Base-by-base conservation (phyloP, 2,329 filamentous ascomycete genomes). In the Colletotrichum sp. region DNA sequence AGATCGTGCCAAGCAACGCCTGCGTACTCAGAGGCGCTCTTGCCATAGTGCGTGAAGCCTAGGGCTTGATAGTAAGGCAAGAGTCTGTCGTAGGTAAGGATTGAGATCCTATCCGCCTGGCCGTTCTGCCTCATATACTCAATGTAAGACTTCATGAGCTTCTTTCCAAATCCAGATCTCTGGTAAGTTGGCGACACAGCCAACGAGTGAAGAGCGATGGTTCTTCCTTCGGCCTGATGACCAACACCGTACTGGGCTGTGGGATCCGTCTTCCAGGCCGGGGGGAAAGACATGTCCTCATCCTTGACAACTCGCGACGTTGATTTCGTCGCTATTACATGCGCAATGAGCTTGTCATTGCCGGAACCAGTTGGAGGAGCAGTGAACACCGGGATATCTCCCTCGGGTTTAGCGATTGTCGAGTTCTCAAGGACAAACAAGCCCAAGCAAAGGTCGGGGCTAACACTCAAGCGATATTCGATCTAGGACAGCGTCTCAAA, bases 1-100 rank as follows among this genome's bases (percentile, higher is more conserved):
- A 82, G 74, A 69, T 82, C 81, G 10, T 82, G 80, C 81, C 81
- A 82, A 3, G 79, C 77, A 6, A 82, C 77, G 3, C 81, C 81
- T 3, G 81, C 81, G 55, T 82, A 82, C 21, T 77, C 78, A 13
- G 78, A 81, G 6, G 78, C 77, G 52, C 81, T 82, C 70, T 81
- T 83, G 14, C 81, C 81, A 7, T 81, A 79, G 69, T 82, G 78
- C 14, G 78, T 77, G 30, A 83, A 83, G 0, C 82, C 82, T 7
- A 83, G 66, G 21, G 77, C 77, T 26, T 82, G 58, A n/a, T 82
- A 82, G 48, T 81, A 82, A 9, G 81, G 75, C 0, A 82, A 79
- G 2, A 82, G 79, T 2, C 77, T 77, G 21, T 82, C 81, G 18
- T 82, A 82, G 0, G 81, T 82, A 43, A 82, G 36, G 55, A 82